These are phyloP conservation scores for Haematococcus lacustris DNA, from an alignment of 139 green algal genomes.

Conservation along the genomic window DNA sequence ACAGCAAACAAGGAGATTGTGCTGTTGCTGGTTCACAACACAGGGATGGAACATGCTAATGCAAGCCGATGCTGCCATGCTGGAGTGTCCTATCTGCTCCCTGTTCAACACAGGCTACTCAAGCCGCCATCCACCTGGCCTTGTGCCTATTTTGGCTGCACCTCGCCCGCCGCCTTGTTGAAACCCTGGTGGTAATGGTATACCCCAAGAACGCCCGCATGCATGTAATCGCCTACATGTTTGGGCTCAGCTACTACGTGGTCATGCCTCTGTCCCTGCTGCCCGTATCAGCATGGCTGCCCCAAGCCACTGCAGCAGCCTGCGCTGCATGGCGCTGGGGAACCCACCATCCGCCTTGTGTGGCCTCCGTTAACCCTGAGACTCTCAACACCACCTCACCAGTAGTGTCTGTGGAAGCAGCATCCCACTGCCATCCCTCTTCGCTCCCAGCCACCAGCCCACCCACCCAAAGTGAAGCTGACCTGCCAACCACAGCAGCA, in stretches of 20 bases:
- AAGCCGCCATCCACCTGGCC: conserved; percentile 6
- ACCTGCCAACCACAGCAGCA: no score
- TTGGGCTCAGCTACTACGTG: conserved; percentile 70
- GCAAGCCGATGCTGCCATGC: neutral
- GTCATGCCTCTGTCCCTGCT: conserved; percentile 56
- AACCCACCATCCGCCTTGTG: no score
- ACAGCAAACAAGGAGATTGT: neutral
- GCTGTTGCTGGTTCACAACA: neutral
- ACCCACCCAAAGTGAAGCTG: no score
- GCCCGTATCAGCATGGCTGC: conserved; percentile 2
- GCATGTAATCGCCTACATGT: conserved; percentile 74
- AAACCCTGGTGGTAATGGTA: conserved; percentile 46
- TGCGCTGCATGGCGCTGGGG: no score
- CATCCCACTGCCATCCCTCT: no score
- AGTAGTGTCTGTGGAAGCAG: no score
- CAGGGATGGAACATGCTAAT: neutral
- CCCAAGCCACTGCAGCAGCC: neutral
- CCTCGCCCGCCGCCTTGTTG: conserved; percentile 43
- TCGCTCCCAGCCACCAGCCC: no score
- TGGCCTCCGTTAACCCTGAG: no score
- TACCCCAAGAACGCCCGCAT: conserved; percentile 51
- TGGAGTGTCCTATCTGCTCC: neutral
- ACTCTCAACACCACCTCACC: no score
- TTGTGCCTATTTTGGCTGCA: conserved; percentile 51
- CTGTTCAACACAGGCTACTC: neutral